Conservation (phyloP, 345 rosid species). For the Salix exigua region DNA sequence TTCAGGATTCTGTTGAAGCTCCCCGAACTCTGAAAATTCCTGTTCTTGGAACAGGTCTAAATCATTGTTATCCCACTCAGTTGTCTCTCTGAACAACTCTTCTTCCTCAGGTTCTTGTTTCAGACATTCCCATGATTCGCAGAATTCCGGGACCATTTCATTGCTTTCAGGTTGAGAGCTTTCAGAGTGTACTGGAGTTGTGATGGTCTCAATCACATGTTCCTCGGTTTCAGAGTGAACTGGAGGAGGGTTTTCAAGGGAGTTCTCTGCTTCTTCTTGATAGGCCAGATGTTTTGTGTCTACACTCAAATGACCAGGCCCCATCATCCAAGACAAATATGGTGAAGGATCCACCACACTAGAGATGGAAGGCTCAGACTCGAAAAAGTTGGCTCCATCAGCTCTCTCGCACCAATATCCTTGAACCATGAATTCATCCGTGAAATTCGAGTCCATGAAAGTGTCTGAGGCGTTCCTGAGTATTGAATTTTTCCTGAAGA, state of each 20-base stretch:
- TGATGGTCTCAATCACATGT: conserved; percentile 18
- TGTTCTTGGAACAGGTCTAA: conserved; percentile 24
- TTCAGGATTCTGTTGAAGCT: conserved; percentile 32
- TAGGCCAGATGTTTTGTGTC: conserved; percentile 26
- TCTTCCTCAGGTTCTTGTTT: conserved; percentile 55
- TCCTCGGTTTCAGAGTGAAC: conserved; percentile 26
- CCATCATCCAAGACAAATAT: conserved; percentile 22
- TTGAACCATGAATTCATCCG: conserved; percentile 67
- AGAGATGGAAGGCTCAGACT: conserved; percentile 33
- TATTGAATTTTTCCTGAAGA: conserved; percentile 36
- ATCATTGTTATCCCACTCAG: conserved; percentile 41
- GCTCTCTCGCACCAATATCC: conserved; percentile 70
- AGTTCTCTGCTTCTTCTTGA: conserved; percentile 31
- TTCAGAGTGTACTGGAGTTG: conserved; percentile 33
- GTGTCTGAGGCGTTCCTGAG: conserved; percentile 40
- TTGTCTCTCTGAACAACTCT: conserved; percentile 36
- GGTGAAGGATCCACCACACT: conserved; percentile 23
- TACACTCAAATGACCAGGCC: conserved; percentile 24
- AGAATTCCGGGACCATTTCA: conserved; percentile 31
- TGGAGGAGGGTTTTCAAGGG: conserved; percentile 23
- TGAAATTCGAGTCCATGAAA: conserved; percentile 73
- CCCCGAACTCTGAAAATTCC: conserved; percentile 37
- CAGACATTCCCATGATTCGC: conserved; percentile 54
- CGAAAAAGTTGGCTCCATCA: conserved; percentile 37
- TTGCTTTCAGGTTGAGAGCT: conserved; percentile 36